Evolutionary conservation across 139 green algal species (phyloP), one percentile per base, ranked within the genome.

Genomic region (Chlamydomonas sp.): DNA sequence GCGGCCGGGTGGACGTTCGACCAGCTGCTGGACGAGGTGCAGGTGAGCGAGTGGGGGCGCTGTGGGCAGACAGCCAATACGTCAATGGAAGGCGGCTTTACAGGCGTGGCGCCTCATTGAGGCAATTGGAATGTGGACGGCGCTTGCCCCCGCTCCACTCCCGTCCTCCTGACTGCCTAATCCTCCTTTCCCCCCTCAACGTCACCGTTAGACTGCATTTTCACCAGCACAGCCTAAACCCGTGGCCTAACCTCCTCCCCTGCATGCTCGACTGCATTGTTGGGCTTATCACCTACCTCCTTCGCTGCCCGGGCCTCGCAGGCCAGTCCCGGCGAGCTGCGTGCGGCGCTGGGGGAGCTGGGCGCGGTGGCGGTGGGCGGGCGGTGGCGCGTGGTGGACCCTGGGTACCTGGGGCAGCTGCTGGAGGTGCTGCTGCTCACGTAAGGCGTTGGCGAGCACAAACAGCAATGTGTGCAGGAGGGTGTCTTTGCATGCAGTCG

Each of bases 371-470:
- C 87, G 83, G 84, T 96, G 58, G 80, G 68, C 63, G 90, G 81
- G 2, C 5, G 72, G 31, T 92, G 93, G 93, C 68, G 93, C 72
- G 14, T 74, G 20, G 90, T 96, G 59, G 92, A 95, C 6, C 8
- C 58, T 0, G 73, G 6, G 10, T 93, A 95, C 86, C 89, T 95
- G 72, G 91, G 90, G 31, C 75, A 73, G 73, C 78, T 96, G 84
- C 92, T 96, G 78, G 88, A 96, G 86, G 73, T 95, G 85, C 68
- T 95, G 68, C 63, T 96, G 31, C 84, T 94, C n/a, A 90, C 75
- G 91, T 93, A 79, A 9, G 62, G 83, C 84, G 17, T 5, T 59
- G 7, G 83, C 78, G 20, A 58, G 31, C 31, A 49, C 31, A 49
- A 49, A 49, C n/a, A n/a, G n/a, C 31, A 49, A 49, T 49, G 31